Base-by-base conservation (phyloP, 495 filamentous ascomycete species). In the Hypoxylon lienhwacheense region DNA sequence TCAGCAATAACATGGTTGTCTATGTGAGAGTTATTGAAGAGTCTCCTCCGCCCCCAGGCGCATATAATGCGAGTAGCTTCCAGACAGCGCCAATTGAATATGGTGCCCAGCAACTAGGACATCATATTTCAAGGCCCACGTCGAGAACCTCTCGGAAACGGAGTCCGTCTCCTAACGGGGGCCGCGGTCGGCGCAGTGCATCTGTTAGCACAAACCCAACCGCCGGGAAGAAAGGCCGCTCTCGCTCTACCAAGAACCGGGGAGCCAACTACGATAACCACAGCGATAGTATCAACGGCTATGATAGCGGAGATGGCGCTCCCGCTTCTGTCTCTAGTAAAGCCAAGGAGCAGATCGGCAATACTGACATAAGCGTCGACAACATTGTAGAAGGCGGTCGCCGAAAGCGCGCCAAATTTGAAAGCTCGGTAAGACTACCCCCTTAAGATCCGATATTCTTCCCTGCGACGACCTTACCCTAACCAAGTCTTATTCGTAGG, bases 331-430 rank as follows among this genome's bases (percentile, higher is more conserved):
- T 84, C 10, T 87, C 88, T 46, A 85, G 85, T 53, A 86, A 83
- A 59, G 77, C 82, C 55, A 88, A 84, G 64, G 91, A 97, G 64
- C 85, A 87, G 41, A 77, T 95, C 49, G 88, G 85, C n/a, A 95
- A 89, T 66, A 91, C 93, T 3, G 93, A 97, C 49, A 98, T 98
- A 64, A 97, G 91, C 69, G 80, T 96, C 57, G 89, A 95, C 50
- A 98, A 98, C 65, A 97, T 98, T 71, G 87, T 98, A 47, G 91
- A 97, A 71, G 93, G 95, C 63, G 90, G 90, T 57, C 85, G 93
- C 70, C 83, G 93, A 56, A 97, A 98, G 78, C 83, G 90, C 65
- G 88, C 93, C 55, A 96, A 96, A 75, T 98, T 98, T 68, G 90
- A 96, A 60, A 97, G 91, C 73, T 95, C 91, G 59, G 91, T 97